Evolutionary conservation across 2,329 filamentous ascomycete genomes (phyloP).

Genomic region (Calonectria pseudoreteaudii): DNA sequence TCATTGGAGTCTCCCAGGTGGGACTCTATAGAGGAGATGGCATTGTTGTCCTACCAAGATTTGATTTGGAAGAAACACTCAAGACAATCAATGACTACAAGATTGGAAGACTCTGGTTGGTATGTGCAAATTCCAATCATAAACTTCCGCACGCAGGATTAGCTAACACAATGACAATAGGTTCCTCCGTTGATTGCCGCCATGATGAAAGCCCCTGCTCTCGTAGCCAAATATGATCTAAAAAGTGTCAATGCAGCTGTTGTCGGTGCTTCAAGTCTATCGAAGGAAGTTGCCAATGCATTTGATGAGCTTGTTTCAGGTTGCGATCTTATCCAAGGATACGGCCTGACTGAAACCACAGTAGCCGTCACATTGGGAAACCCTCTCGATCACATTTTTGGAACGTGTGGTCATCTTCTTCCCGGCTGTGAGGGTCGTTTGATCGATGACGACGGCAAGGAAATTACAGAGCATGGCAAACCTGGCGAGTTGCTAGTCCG

Average conservation of each 20-base stretch:
- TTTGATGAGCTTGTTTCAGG: conserved; percentile 15
- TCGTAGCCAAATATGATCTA: conserved; percentile 15
- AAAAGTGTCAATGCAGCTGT: conserved; percentile 14
- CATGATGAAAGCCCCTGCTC: conserved; percentile 14
- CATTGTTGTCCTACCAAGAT: conserved; percentile 10
- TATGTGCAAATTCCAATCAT: background rate
- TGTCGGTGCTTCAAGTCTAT: conserved; percentile 14
- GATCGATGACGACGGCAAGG: background rate
- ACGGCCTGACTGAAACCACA: conserved; percentile 14
- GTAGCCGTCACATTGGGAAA: conserved; percentile 16
- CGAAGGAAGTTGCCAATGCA: conserved; percentile 5
- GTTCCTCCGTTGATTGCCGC: conserved; percentile 18
- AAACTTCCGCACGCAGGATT: background rate
- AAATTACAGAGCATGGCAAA: conserved; percentile 11
- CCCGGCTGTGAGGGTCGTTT: conserved; percentile 14
- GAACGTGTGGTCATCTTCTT: conserved; percentile 18
- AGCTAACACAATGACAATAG: background rate
- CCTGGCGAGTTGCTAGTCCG: conserved; percentile 12
- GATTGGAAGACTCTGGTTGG: conserved; percentile 15
- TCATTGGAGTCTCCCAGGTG: conserved; percentile 11
- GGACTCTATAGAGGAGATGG: conserved; percentile 19
- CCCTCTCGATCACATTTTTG: conserved; percentile 15
- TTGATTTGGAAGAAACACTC: conserved; percentile 18
- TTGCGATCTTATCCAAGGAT: conserved; percentile 17
- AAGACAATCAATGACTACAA: conserved; percentile 17